Conservation (phyloP, 805 yeast species). For the Nakazawaea wickerhamii region DNA sequence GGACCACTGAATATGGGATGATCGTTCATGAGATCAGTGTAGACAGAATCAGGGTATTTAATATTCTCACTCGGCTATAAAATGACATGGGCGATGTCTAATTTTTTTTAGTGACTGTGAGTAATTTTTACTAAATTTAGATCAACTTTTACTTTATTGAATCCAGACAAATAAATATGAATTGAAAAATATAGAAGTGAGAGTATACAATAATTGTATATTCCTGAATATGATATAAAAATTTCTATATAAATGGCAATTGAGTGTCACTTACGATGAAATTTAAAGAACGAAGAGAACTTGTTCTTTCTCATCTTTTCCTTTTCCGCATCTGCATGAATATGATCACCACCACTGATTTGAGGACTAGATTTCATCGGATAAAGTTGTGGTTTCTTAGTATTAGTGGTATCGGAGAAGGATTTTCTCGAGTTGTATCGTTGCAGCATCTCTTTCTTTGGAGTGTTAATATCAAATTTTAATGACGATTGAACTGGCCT, state of each 20-base stretch:
- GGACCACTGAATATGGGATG: not conserved
- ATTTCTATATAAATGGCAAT: not conserved
- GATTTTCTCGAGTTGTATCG: constrained; percentile 6
- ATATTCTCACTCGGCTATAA: too few relatives aligned
- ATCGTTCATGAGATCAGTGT: not conserved
- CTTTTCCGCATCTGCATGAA: constrained; percentile 1
- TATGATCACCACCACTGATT: constrained; percentile 5
- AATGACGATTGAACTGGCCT: constrained; percentile 10
- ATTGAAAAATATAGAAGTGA: too few relatives aligned
- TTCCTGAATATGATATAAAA: too few relatives aligned
- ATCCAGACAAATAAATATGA: too few relatives aligned
- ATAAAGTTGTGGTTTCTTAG: constrained; percentile 4
- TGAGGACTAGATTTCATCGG: constrained; percentile 12
- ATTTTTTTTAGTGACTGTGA: too few relatives aligned
- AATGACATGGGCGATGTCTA: too few relatives aligned
- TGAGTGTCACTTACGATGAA: not conserved
- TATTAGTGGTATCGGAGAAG: not conserved
- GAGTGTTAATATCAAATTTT: constrained; percentile 7
- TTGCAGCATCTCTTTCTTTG: constrained; percentile 1
- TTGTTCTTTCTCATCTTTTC: constrained; percentile 9
- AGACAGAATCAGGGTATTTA: too few relatives aligned
- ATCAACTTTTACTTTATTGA: too few relatives aligned
- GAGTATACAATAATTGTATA: too few relatives aligned
- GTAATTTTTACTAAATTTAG: too few relatives aligned
- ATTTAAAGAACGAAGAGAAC: constrained; percentile 6